phyloP scores from a whole-genome alignment of 306 rosid species.

The Malus orientalis region DNA sequence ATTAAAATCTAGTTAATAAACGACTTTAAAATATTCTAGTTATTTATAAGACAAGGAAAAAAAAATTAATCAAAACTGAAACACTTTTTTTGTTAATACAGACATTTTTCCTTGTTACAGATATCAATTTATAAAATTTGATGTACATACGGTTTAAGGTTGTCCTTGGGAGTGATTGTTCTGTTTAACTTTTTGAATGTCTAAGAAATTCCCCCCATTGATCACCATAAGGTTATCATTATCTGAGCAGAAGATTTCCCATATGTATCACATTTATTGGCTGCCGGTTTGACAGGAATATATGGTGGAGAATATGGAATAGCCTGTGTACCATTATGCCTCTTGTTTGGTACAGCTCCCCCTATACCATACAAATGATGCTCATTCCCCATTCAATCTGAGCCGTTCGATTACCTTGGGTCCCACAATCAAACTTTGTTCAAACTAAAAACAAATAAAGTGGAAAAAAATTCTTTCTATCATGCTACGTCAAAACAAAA shows the following conservation, averaged over 20 bases:
- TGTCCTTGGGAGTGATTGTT: background rate
- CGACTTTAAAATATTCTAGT: too few relatives aligned
- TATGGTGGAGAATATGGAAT: constrained; percentile 49
- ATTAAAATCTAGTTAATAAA: too few relatives aligned
- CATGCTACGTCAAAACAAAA: background rate
- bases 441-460: background rate
- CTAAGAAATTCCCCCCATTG: background rate
- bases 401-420: constrained; percentile 20
- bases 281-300: constrained; percentile 41
- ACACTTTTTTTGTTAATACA: too few relatives aligned
- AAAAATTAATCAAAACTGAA: too few relatives aligned
- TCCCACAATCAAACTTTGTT: constrained; percentile 1
- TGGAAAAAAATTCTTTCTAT: background rate
- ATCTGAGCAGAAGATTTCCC: constrained; percentile 15
- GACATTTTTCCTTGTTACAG: background rate
- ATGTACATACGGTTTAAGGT: background rate
- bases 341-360: constrained; percentile 25
- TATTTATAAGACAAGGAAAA: too few relatives aligned
- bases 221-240: constrained; percentile 13
- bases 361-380: constrained; percentile 19
- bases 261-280: constrained; percentile 40
- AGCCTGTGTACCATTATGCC: constrained; percentile 20
- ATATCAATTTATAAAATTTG: background rate
- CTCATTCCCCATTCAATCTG: constrained; percentile 22
- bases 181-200: background rate